These are phyloP conservation scores for Talaromyces islandicus DNA, from an alignment of 2,329 filamentous ascomycete genomes.

Conservation along the genomic window DNA sequence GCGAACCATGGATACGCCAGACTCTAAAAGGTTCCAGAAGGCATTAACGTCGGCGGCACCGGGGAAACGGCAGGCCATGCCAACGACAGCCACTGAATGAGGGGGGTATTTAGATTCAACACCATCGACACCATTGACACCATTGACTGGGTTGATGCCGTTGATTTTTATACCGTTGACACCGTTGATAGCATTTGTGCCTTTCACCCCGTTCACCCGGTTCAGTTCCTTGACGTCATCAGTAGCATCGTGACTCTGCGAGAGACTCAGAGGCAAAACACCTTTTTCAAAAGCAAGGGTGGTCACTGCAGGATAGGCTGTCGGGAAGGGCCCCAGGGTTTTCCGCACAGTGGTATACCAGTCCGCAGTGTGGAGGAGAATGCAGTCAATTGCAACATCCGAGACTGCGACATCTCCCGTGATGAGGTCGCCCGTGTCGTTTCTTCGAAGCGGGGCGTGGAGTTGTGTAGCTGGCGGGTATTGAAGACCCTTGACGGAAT, in stretches of 20 bases:
- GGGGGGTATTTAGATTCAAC: slow-evolving; percentile 3
- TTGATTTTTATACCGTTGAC: neutral
- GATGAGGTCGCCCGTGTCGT: slow-evolving; percentile 1
- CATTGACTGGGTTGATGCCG: too few species aligned
- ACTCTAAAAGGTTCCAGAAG: slow-evolving; percentile 25
- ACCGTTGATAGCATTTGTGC: neutral
- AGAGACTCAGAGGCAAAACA: slow-evolving; percentile 3
- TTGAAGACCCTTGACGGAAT: slow-evolving; percentile 2
- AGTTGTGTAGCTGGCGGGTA: neutral
- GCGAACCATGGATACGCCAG: slow-evolving; percentile 14
- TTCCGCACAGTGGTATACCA: slow-evolving; percentile 7
- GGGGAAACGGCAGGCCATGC: slow-evolving; percentile 26
- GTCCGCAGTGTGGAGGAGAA: neutral
- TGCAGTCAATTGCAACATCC: slow-evolving; percentile 4
- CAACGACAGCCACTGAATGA: slow-evolving; percentile 27
- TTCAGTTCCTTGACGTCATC: neutral
- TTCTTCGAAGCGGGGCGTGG: neutral
- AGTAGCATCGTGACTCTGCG: neutral
- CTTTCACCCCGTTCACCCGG: neutral
- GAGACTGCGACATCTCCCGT: neutral
- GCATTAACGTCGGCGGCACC: slow-evolving; percentile 22
- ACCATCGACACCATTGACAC: neutral
- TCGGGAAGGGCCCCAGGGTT: neutral
- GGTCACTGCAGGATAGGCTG: neutral
- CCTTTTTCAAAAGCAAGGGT: slow-evolving; percentile 6